Base-by-base conservation (phyloP, 805 yeast genomes). In the Metschnikowia kofuensis region DNA sequence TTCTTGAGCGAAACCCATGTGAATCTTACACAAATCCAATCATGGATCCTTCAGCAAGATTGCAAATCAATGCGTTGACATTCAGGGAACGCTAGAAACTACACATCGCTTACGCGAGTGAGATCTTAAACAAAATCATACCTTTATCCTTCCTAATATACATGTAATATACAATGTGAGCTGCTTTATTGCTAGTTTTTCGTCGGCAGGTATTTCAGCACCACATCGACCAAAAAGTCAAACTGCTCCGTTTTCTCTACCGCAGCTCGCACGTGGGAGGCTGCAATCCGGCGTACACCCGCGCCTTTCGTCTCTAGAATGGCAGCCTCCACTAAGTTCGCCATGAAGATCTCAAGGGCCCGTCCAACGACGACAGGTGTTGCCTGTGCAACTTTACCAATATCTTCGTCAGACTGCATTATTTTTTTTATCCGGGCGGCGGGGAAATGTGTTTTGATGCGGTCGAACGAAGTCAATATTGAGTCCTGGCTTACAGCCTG, bases 301-400 rank as follows among this genome's bases (percentile, higher is more conserved):
- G 82, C 78, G 41, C 74, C 74, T 46, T 83, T 80, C 6, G 97
- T 96, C 54, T 87, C 89, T 37, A 79, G 77, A 44, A 89, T 84
- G 16, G 96, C 79, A 41, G 87, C 89, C 58, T 88, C 91, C 43
- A 94, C 96, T 48, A 94, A 75, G 47, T 94, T 82, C 44, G 96
- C 89, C 78, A 94, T 82, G 65, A 94, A 94, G 52, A 89, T 79
- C 69, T 94, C 98, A 45, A 94, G 74, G 0, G 99, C 96, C 53
- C 97, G 80, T 7, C 98, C 97, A 8, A 94, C 96, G 14, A 92
- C 92, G n/a, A 92, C 87, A 0, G 99, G 99, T 2, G 99, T 95
- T 1, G 97, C 97, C 63, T 91, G 97, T 4, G 99, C 97, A 6
- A 94, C 98, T 64, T 94, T 94, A 2, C 99, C 99, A 40, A 94